Conservation (phyloP, 805 yeast species). For the Brettanomyces sp. region DNA sequence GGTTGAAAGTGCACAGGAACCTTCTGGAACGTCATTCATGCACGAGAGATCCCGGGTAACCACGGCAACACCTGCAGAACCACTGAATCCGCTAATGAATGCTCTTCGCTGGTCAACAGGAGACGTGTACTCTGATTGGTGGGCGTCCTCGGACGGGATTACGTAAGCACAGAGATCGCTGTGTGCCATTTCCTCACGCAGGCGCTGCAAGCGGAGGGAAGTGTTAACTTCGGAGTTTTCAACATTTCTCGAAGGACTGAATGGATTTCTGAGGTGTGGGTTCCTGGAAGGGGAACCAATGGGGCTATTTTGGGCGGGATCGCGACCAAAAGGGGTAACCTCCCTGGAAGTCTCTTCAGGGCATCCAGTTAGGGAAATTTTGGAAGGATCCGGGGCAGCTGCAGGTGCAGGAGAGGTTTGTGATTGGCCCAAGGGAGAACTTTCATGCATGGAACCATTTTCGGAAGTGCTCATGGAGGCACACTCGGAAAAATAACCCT, state of each 20-base stretch:
- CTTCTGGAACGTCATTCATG: constrained; percentile 45
- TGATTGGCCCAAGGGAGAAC: too few relatives aligned
- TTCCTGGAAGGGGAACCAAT: too few relatives aligned
- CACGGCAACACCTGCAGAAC: constrained; percentile 54
- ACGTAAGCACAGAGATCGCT: constrained; percentile 58
- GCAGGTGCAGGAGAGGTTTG: too few relatives aligned
- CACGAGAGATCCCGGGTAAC: constrained; percentile 44
- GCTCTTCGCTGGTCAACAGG: constrained; percentile 44
- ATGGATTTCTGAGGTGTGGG: too few relatives aligned
- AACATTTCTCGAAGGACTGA: background rate
- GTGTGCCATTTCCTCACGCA: constrained; percentile 58
- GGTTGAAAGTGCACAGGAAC: constrained; percentile 45
- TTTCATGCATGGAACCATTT: too few relatives aligned
- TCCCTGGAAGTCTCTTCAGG: constrained; percentile 3
- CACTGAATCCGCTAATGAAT: constrained; percentile 51
- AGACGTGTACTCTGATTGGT: constrained; percentile 54
- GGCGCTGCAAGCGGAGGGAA: constrained; percentile 45
- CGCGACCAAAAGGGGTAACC: too few relatives aligned
- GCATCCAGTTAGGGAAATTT: constrained; percentile 11
- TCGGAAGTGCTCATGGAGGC: too few relatives aligned
- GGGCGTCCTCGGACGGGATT: constrained; percentile 52
- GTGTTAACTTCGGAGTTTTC: constrained; percentile 40
- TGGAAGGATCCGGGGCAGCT: constrained; percentile 5
- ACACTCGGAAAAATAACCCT: too few relatives aligned
- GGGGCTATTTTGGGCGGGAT: too few relatives aligned